A percentile compares a stretch with the other conserved stretches of the same genome.
These are phyloP conservation scores for Phytopythium chamaehyphon DNA, from an alignment of 352 stramenopile species.

Conservation along the genomic window DNA sequence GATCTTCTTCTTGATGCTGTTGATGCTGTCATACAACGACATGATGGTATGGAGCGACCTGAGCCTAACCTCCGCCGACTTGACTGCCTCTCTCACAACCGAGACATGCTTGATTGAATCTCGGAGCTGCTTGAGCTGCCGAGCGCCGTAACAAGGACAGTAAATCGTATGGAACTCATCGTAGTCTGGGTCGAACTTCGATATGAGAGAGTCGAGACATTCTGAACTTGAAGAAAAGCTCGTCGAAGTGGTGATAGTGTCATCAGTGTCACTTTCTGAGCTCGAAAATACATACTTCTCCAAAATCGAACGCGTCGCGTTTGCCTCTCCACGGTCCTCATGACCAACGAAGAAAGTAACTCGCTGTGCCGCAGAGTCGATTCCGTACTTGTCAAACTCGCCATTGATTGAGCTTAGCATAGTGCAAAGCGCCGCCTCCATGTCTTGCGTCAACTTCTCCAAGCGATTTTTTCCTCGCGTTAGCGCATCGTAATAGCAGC, in stretches of 20 bases:
- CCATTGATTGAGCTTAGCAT: slow-evolving; percentile 63
- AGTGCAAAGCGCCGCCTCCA: slow-evolving; percentile 35
- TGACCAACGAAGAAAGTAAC: slow-evolving; percentile 70
- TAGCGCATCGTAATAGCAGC: slow-evolving; percentile 31
- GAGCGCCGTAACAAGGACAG: slow-evolving; percentile 32
- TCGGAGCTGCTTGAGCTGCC: slow-evolving; percentile 39
- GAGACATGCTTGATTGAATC: slow-evolving; percentile 36
- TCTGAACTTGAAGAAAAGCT: background rate
- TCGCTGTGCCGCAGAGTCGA: slow-evolving; percentile 55
- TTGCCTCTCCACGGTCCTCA: slow-evolving; percentile 31
- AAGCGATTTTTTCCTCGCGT: slow-evolving; percentile 26
- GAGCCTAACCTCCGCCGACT: slow-evolving; percentile 53
- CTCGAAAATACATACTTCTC: slow-evolving; percentile 42
- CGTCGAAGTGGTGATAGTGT: background rate
- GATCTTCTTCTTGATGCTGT: slow-evolving; percentile 74
- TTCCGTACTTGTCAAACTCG: slow-evolving; percentile 67
- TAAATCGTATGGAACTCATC: slow-evolving; percentile 33
- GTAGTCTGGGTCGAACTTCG: slow-evolving; percentile 53
- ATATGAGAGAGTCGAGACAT: slow-evolving; percentile 42
- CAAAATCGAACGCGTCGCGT: slow-evolving; percentile 36
- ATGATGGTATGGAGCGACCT: slow-evolving; percentile 78
- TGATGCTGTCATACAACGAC: slow-evolving; percentile 63
- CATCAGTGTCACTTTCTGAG: background rate
- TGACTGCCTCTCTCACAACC: slow-evolving; percentile 40
- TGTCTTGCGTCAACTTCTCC: slow-evolving; percentile 27